Conservation (phyloP, 1,284 basidiomycete genomes). For the Meira miltonrushii region DNA sequence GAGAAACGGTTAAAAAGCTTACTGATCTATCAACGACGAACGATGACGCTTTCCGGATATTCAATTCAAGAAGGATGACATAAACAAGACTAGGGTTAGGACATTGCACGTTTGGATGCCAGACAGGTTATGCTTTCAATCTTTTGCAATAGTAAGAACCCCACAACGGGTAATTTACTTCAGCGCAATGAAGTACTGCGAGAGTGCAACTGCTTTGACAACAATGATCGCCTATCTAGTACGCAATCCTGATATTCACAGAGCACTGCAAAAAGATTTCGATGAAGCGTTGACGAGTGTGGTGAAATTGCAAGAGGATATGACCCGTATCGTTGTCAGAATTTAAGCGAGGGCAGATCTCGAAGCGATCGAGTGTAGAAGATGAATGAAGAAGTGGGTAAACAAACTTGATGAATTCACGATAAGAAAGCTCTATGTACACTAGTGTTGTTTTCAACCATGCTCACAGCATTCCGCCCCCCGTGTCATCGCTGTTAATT, state of each 20-base stretch:
- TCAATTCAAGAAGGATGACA: not conserved
- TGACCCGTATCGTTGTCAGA: slow-evolving; percentile 45
- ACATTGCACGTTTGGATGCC: slow-evolving; percentile 18
- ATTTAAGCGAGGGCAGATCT: slow-evolving; percentile 19
- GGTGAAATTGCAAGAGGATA: slow-evolving; percentile 32
- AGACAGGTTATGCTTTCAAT: slow-evolving; percentile 37
- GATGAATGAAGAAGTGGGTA: too few relatives aligned
- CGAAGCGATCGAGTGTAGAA: too few relatives aligned
- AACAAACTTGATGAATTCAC: too few relatives aligned
- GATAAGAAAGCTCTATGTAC: too few relatives aligned
- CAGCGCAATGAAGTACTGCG: slow-evolving; percentile 26
- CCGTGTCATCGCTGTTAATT: too few relatives aligned
- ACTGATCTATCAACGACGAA: slow-evolving; percentile 22
- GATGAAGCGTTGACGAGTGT: slow-evolving; percentile 35
- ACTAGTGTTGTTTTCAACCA: too few relatives aligned
- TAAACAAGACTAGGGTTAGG: slow-evolving; percentile 15
- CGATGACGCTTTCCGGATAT: slow-evolving; percentile 14
- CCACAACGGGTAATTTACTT: slow-evolving; percentile 23
- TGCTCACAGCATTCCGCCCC: too few relatives aligned
- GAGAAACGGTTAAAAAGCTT: slow-evolving; percentile 27
- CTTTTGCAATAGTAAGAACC: slow-evolving; percentile 34
- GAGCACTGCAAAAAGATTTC: slow-evolving; percentile 37
- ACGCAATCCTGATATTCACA: slow-evolving; percentile 28
- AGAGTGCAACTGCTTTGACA: slow-evolving; percentile 33
- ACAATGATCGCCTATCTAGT: slow-evolving; percentile 43